These are phyloP conservation scores for Monocercomonoides exilis DNA, from an alignment of 78 protist species.

Conservation along the genomic window DNA sequence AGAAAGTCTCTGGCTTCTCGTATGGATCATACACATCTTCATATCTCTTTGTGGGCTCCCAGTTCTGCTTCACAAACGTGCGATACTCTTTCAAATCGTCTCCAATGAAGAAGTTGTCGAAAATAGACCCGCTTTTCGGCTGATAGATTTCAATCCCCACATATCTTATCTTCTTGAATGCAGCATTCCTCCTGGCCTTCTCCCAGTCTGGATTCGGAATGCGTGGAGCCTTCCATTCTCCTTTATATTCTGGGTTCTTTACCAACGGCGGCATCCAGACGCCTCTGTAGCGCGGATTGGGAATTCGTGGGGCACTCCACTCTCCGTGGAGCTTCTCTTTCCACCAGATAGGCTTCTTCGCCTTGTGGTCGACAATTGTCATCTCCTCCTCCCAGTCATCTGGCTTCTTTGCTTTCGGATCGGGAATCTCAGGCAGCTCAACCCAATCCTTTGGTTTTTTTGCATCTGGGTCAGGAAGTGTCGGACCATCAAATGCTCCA, in stretches of 20 bases:
- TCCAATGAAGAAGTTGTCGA: not conserved
- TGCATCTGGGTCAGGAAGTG: not conserved
- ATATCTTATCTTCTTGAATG: not conserved
- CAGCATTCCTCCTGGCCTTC: not conserved
- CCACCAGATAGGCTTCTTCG: not conserved
- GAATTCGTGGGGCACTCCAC: not conserved
- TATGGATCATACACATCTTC: too few species aligned
- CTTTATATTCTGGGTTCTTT: not conserved
- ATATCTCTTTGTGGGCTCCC: not conserved
- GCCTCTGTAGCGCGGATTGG: not conserved
- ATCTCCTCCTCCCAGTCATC: not conserved
- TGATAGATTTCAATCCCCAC: not conserved
- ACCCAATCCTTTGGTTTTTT: not conserved
- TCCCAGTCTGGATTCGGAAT: not conserved
- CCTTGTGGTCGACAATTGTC: constrained; percentile 4
- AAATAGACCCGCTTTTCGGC: not conserved
- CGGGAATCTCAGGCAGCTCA: not conserved
- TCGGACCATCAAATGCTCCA: not conserved
- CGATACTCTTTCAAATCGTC: not conserved
- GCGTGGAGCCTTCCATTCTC: not conserved
- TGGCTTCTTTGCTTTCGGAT: not conserved
- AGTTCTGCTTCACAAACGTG: not conserved
- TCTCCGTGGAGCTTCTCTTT: not conserved
- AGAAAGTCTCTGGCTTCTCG: too few species aligned
- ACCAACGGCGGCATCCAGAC: not conserved